Evolutionary conservation across 345 rosid species (phyloP), one percentile per base, ranked within the genome.

Genomic region (Mercurialis annua): DNA sequence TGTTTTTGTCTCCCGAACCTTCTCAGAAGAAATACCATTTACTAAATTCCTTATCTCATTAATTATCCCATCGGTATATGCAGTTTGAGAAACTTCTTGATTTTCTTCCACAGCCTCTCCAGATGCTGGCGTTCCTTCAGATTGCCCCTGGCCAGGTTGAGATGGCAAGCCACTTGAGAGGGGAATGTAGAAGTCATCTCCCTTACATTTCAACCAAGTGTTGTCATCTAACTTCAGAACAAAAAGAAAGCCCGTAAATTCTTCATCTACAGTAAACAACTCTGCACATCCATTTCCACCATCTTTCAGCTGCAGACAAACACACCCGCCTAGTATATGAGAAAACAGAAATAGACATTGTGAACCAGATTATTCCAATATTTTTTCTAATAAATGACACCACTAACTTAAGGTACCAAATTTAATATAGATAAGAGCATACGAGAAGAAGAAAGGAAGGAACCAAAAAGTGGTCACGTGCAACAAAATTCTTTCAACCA

Each of bases 141-240:
- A 69, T 71, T 46, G 53, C 59, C 31, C 65, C 20, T 74, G 59
- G 51, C 62, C 73, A 44, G 78, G 52, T 68, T 75, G 73, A 71
- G 64, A n/a, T n/a, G 53, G 69, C 50, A 73, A 73, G 81, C 71
- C 76, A 60, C 80, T 78, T 57, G 83, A 58, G 59, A 93, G 77
- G 61, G 97, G 96, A 67, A 90, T 64, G 58, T 79, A 90, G 78
- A 93, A 90, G 79, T 90, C 98, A 70, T 84, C 75, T 10, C 89
- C 96, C 80, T 54, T 73, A 68, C 76, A 78, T 4, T 86, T 89
- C 65, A 90, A 68, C 97, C 97, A 93, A 68, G 81, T 82, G 55
- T 64, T 80, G 42, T 75, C 97, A 47, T 82, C 78, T 72, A 87
- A 71, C 87, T 84, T 89, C 63, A 93, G 86, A 76, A 90, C 97